These are phyloP conservation scores for Bruguiera parviflora DNA, from an alignment of 345 rosid species.

Conservation along the genomic window DNA sequence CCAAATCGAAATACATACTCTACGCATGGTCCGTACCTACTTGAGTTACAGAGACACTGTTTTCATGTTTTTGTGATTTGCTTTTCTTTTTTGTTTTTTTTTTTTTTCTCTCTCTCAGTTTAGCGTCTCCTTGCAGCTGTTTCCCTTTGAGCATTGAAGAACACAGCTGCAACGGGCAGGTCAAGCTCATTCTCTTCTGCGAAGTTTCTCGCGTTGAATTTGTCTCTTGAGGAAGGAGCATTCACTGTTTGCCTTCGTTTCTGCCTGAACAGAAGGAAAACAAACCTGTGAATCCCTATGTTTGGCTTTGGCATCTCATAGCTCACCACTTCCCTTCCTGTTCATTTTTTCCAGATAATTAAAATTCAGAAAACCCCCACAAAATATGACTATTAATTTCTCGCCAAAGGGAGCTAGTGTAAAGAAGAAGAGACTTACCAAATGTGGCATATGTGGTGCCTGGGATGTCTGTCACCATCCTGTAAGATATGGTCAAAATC, in stretches of 20 bases:
- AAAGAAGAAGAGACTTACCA: slow-evolving; percentile 43
- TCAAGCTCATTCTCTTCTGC: slow-evolving; percentile 74
- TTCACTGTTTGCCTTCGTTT: slow-evolving; percentile 50
- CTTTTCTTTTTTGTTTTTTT: neutral
- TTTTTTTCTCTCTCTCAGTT: slow-evolving; percentile 8
- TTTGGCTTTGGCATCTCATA: slow-evolving; percentile 93
- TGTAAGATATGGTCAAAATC: slow-evolving; percentile 33
- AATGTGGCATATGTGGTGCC: slow-evolving; percentile 92
- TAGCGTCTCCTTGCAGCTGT: slow-evolving; percentile 94
- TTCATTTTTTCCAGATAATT: neutral
- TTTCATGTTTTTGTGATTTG: neutral
- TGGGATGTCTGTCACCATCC: slow-evolving; percentile 95
- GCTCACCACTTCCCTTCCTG: slow-evolving; percentile 69
- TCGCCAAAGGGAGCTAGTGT: neutral
- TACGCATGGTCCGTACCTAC: too few relatives aligned
- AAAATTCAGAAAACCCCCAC: neutral
- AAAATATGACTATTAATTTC: neutral
- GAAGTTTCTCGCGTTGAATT: slow-evolving; percentile 62
- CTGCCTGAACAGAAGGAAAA: slow-evolving; percentile 79
- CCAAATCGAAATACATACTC: too few relatives aligned
- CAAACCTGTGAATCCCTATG: slow-evolving; percentile 94
- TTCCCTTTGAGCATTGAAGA: slow-evolving; percentile 88
- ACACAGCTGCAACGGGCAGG: slow-evolving; percentile 84
- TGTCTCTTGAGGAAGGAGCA: slow-evolving; percentile 60
- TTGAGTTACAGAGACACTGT: neutral